Conservation (phyloP, 176 grass and related monocot genomes). For the Eleusine indica region DNA sequence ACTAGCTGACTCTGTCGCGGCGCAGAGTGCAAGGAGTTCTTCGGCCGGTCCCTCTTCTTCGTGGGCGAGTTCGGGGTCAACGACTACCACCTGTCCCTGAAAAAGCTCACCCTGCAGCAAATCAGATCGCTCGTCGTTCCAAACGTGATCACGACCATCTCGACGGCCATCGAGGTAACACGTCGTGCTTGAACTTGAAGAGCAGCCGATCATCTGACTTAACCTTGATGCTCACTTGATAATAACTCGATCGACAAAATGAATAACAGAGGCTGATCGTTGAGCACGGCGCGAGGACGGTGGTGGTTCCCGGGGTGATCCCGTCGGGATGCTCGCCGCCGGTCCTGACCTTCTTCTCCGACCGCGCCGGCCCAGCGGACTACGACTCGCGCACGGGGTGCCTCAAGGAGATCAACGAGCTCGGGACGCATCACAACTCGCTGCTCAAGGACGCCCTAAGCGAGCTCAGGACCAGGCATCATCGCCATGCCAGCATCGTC, state of each 20-base stretch:
- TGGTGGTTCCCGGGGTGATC: slow-evolving; percentile 56
- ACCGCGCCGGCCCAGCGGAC: not conserved
- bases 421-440: slow-evolving; percentile 39
- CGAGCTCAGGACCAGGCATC: slow-evolving; percentile 36
- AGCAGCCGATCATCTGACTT: no score
- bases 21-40: slow-evolving; percentile 21
- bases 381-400: slow-evolving; percentile 38
- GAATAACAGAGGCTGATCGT: not conserved
- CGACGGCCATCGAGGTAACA: slow-evolving; percentile 15
- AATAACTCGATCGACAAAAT: no score
- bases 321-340: slow-evolving; percentile 56
- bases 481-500: slow-evolving; percentile 33
- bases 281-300: slow-evolving; percentile 37
- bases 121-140: not conserved
- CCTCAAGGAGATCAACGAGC: slow-evolving; percentile 34
- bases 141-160: not conserved
- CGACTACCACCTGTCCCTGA: slow-evolving; percentile 23
- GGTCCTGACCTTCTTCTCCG: slow-evolving; percentile 21
- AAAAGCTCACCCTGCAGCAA: not conserved
- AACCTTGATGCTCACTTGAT: no score
- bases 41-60: slow-evolving; percentile 40
- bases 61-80: slow-evolving; percentile 36
- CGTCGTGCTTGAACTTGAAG: no score
- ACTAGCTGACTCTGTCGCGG: no score
- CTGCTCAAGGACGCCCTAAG: slow-evolving; percentile 1